Percentiles rank a stretch among this genome's conserved stretches.
These are phyloP conservation scores for Pythium monospermum DNA, from an alignment of 352 stramenopile species.

Conservation along the genomic window DNA sequence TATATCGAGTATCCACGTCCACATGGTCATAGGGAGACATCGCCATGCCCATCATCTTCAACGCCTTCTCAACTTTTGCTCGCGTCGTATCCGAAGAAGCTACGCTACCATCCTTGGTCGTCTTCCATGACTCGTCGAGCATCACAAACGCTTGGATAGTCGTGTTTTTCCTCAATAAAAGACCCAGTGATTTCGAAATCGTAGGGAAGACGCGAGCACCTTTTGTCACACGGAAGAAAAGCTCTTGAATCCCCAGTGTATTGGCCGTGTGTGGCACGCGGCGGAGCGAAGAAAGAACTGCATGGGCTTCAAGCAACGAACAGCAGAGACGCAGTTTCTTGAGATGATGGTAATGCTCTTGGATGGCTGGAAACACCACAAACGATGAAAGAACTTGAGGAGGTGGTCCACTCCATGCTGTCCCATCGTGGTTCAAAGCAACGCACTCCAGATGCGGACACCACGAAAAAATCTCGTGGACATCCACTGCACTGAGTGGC, in stretches of 20 bases:
- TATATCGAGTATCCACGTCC: too few species aligned
- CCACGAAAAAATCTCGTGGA: background rate
- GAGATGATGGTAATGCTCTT: background rate
- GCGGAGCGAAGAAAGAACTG: background rate
- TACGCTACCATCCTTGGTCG: too few species aligned
- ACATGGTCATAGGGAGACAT: too few species aligned
- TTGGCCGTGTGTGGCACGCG: background rate
- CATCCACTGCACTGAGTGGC: background rate
- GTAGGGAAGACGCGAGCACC: conserved; percentile 1
- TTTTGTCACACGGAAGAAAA: conserved; percentile 9
- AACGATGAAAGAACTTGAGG: too few species aligned
- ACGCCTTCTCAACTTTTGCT: too few species aligned
- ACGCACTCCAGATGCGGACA: background rate
- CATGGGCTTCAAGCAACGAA: background rate
- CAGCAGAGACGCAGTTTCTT: conserved; percentile 4
- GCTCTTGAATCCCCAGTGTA: background rate
- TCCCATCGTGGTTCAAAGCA: conserved; percentile 4
- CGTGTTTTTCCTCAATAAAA: background rate
- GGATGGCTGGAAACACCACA: background rate
- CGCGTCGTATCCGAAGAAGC: too few species aligned
- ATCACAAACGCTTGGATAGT: conserved; percentile 4
- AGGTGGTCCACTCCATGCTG: background rate
- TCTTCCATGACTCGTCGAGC: too few species aligned
- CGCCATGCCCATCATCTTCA: too few species aligned
- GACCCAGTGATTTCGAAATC: conserved; percentile 1